Evolutionary conservation across 805 yeast genomes (phyloP).

Genomic region (Candida ipomoeae): DNA sequence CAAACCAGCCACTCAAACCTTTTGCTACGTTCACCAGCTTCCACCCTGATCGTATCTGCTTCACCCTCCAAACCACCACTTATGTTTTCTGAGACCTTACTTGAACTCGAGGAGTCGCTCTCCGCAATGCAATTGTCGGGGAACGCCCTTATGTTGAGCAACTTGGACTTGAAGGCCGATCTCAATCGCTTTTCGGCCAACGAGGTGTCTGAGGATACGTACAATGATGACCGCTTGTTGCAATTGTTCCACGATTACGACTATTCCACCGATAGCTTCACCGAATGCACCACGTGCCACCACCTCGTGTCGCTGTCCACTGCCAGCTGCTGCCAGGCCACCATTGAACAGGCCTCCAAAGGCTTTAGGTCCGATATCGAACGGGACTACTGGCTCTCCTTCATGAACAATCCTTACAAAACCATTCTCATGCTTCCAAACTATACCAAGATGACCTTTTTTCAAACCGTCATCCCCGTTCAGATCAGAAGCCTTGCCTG

Average conservation of each 20-base stretch:
- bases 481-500: slow-evolving; percentile 42
- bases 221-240: slow-evolving; percentile 2
- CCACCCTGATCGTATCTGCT: neutral
- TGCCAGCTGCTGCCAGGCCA: slow-evolving; percentile 9
- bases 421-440: slow-evolving; percentile 46
- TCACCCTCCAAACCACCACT: neutral
- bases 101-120: slow-evolving; percentile 20
- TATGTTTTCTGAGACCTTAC: slow-evolving; percentile 17
- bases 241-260: slow-evolving; percentile 11
- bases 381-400: slow-evolving; percentile 41
- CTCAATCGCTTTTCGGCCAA: slow-evolving; percentile 15
- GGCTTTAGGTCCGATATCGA: slow-evolving; percentile 22
- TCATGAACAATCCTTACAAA: slow-evolving; percentile 40
- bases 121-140: slow-evolving; percentile 10
- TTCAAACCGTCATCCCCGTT: slow-evolving; percentile 44
- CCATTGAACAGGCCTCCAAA: slow-evolving; percentile 2
- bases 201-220: neutral
- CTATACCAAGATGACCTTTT: slow-evolving; percentile 42
- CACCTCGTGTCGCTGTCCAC: slow-evolving; percentile 1
- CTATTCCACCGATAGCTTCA: slow-evolving; percentile 10
- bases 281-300: slow-evolving; percentile 13
- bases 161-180: slow-evolving; percentile 18
- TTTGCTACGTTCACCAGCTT: too few relatives aligned
- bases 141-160: slow-evolving; percentile 14
- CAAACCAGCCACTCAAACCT: too few relatives aligned